phyloP scores from a whole-genome alignment of 2,329 filamentous ascomycete genomes.

The Neospermospora avenae region DNA sequence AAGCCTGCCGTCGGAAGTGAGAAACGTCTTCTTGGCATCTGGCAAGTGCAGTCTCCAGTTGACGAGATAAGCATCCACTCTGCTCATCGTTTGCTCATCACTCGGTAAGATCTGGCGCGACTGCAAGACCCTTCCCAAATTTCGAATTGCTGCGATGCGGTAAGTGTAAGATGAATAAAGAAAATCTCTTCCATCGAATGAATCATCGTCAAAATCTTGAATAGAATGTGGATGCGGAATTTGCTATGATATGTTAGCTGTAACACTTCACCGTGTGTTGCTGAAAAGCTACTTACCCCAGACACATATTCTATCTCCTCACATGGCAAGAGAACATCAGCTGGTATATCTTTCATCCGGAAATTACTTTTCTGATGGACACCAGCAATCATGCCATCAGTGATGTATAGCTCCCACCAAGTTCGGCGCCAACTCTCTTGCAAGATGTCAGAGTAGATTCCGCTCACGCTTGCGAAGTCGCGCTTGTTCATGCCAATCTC shows the following conservation, averaged over 20 bases:
- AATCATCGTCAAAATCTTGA: slow-evolving; percentile 69
- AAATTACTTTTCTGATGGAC: slow-evolving; percentile 72
- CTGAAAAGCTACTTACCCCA: slow-evolving; percentile 43
- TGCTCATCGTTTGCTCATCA: slow-evolving; percentile 52
- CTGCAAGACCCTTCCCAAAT: slow-evolving; percentile 72
- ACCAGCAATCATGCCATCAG: slow-evolving; percentile 80
- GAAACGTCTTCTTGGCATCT: slow-evolving; percentile 63
- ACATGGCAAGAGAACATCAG: slow-evolving; percentile 73
- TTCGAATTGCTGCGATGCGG: slow-evolving; percentile 75
- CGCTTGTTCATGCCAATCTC: slow-evolving; percentile 72
- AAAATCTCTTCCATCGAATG: slow-evolving; percentile 63
- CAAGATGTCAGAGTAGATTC: slow-evolving; percentile 61
- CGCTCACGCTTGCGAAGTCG: slow-evolving; percentile 62
- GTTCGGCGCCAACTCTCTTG: slow-evolving; percentile 85
- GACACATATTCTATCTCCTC: slow-evolving; percentile 70
- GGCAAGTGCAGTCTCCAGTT: slow-evolving; percentile 84
- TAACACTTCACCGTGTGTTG: neutral
- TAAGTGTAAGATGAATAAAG: slow-evolving; percentile 84
- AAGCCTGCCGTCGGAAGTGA: slow-evolving; percentile 66
- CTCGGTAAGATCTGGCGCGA: slow-evolving; percentile 50
- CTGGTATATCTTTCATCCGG: slow-evolving; percentile 61
- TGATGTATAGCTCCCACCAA: slow-evolving; percentile 72
- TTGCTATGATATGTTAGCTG: slow-evolving; percentile 43
- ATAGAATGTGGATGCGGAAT: slow-evolving; percentile 61
- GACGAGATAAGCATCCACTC: slow-evolving; percentile 53